A percentile compares a stretch with the other conserved stretches of the same genome.
Evolutionary conservation across 1,284 basidiomycete genomes (phyloP).

Genomic region (Fomitopsis schrenkii): DNA sequence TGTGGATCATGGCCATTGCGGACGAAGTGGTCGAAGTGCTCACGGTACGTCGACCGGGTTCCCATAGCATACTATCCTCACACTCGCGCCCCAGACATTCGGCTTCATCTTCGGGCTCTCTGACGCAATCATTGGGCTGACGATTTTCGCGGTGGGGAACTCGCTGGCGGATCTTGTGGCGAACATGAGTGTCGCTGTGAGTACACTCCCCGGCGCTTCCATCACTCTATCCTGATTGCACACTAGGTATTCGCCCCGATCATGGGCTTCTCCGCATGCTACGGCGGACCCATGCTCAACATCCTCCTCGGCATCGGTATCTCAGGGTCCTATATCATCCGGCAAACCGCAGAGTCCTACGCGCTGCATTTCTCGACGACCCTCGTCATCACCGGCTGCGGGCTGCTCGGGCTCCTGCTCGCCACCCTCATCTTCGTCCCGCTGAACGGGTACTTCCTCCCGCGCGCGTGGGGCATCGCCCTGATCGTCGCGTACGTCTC

Average conservation of each 20-base stretch:
- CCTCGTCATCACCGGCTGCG: slow-evolving; percentile 78
- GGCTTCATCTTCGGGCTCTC: slow-evolving; percentile 92
- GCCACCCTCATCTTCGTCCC: slow-evolving; percentile 85
- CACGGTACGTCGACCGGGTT: slow-evolving; percentile 46
- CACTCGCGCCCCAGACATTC: slow-evolving; percentile 58
- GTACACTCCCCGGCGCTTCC: slow-evolving; percentile 18
- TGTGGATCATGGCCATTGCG: slow-evolving; percentile 96
- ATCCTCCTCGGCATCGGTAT: slow-evolving; percentile 88
- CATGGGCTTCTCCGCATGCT: slow-evolving; percentile 93
- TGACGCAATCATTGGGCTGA: slow-evolving; percentile 96
- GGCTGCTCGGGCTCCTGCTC: slow-evolving; percentile 71
- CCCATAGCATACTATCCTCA: not conserved
- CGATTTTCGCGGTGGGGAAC: slow-evolving; percentile 95
- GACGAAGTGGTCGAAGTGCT: slow-evolving; percentile 90
- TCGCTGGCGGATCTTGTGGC: slow-evolving; percentile 95
- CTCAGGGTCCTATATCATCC: slow-evolving; percentile 72
- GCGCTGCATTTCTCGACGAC: slow-evolving; percentile 78
- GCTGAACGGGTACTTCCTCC: slow-evolving; percentile 77
- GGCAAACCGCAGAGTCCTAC: slow-evolving; percentile 57
- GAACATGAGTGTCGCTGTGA: slow-evolving; percentile 87
- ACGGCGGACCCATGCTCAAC: slow-evolving; percentile 95
- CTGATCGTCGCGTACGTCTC: slow-evolving; percentile 73
- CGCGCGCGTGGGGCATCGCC: slow-evolving; percentile 75
- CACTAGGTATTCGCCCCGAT: slow-evolving; percentile 72
- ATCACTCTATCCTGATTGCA: not conserved